Evolutionary conservation across 2,329 filamentous ascomycete genomes (phyloP), one percentile per base, ranked within the genome.

Genomic region (Fusarium sp.): DNA sequence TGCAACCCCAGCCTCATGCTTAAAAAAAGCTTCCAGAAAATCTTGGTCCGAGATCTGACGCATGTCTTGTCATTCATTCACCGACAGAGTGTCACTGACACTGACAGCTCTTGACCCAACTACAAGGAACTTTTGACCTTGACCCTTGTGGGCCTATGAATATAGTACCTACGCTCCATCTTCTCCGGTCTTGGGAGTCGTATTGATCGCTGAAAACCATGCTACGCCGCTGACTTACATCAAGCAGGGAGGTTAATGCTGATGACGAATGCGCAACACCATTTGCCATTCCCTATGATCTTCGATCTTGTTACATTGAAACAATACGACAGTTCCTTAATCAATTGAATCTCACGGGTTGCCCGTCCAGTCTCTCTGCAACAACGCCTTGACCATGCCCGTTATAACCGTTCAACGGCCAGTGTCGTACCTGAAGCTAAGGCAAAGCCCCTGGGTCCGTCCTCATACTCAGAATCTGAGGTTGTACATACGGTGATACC

Each of bases 261-360:
- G 45, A 66, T 70, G 61, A 66, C 42, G 55, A 61, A 38, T 47
- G 34, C 32, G 50, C 30, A 45, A 32, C 52, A 62, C 41, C 42
- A 65, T 64, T 32, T 50, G 38, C 32, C 24, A 12, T 28, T 41
- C 18, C 24, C 18, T 38, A 30, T 68, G 58, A 73, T 74, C 67
- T 74, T 62, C 67, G 59, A 72, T 74, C 22, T 26, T 17, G 67
- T 74, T 62, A 41, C 62, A 65, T 72, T 59, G 50, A 44, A 48
- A 42, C 45, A 47, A 22, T 28, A 47, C 28, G 26, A 48, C 26
- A n/a, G 47, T 58, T 63, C 41, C 39, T 56, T 41, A 38, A 47
- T 72, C 41, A 48, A 71, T 61, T 56, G 34, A 55, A 39, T 41
- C 42, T 62, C 47, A 52, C 51, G 24, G 36, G 34, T 54, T 61